phyloP scores from a whole-genome alignment of 2,329 filamentous ascomycete species.

The Phymatotrichopsis omnivora region DNA sequence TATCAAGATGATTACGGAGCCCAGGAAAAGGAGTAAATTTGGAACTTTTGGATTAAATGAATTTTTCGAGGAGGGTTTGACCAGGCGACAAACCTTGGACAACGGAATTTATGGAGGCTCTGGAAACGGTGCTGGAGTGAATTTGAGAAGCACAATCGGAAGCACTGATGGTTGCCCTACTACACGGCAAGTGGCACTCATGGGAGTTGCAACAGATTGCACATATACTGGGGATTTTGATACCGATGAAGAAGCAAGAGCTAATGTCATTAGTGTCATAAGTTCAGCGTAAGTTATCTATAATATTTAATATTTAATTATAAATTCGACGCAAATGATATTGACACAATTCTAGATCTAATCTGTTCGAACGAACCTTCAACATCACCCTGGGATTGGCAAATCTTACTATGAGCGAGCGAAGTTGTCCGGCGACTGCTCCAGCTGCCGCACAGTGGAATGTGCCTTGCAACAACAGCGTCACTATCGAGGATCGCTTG shows the following conservation, averaged over 20 bases:
- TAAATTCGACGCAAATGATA: background rate
- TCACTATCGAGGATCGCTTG: slow-evolving; percentile 64
- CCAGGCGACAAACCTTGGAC: slow-evolving; percentile 27
- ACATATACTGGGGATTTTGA: slow-evolving; percentile 68
- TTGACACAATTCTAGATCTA: slow-evolving; percentile 37
- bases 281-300: slow-evolving; percentile 56
- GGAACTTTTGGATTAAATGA: slow-evolving; percentile 20
- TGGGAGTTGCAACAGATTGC: slow-evolving; percentile 90
- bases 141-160: slow-evolving; percentile 69
- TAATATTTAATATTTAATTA: background rate
- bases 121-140: slow-evolving; percentile 69
- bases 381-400: slow-evolving; percentile 87
- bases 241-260: slow-evolving; percentile 41
- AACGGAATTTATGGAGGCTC: slow-evolving; percentile 37
- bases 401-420: slow-evolving; percentile 69
- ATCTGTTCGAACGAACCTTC: slow-evolving; percentile 80
- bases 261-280: slow-evolving; percentile 72
- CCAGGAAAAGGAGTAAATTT: slow-evolving; percentile 12
- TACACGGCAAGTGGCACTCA: slow-evolving; percentile 80
- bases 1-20: slow-evolving; percentile 23
- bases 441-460: slow-evolving; percentile 72
- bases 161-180: slow-evolving; percentile 73
- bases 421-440: slow-evolving; percentile 61
- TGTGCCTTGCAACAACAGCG: slow-evolving; percentile 52
- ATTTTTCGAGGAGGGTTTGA: slow-evolving; percentile 40